Conservation (phyloP, 2,329 filamentous ascomycete species). For the Fonsecaea nubica region DNA sequence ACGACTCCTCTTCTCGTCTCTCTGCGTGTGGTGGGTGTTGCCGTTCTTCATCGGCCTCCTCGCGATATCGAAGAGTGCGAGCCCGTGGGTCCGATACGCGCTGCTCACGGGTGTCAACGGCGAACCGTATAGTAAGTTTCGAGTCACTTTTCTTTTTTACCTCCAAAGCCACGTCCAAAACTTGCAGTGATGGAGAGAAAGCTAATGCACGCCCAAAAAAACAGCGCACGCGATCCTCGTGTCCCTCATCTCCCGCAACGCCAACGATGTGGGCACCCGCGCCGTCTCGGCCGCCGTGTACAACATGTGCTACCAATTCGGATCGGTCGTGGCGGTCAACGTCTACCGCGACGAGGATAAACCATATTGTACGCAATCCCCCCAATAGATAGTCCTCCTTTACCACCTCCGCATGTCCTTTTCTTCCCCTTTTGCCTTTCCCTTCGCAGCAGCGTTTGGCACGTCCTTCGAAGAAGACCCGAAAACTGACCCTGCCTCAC, state of each 20-base stretch:
- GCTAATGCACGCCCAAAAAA: neutral
- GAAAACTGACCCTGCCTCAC: slow-evolving; percentile 55
- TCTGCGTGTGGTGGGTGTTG: slow-evolving; percentile 60
- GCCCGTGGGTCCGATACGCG: slow-evolving; percentile 59
- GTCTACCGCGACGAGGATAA: slow-evolving; percentile 59
- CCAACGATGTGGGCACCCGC: slow-evolving; percentile 49
- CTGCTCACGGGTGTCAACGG: slow-evolving; percentile 61
- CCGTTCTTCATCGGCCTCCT: slow-evolving; percentile 61
- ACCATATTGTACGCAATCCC: slow-evolving; percentile 55
- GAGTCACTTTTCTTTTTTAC: too few species aligned
- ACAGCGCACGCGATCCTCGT: slow-evolving; percentile 62
- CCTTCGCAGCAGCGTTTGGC: too few species aligned
- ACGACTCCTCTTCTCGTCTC: slow-evolving; percentile 58
- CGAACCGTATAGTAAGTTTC: slow-evolving; percentile 55
- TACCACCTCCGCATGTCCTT: too few species aligned
- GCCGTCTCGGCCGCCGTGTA: slow-evolving; percentile 49
- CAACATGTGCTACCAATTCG: slow-evolving; percentile 49
- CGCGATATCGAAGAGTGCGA: slow-evolving; percentile 51
- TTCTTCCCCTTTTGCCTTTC: too few species aligned
- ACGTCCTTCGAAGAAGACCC: too few species aligned
- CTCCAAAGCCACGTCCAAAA: neutral
- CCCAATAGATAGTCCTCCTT: too few species aligned
- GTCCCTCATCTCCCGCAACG: slow-evolving; percentile 49
- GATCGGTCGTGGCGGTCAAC: slow-evolving; percentile 47
- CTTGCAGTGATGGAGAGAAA: slow-evolving; percentile 36